phyloP scores from a whole-genome alignment of 2,329 filamentous ascomycete genomes.

The Fusarium sp. region DNA sequence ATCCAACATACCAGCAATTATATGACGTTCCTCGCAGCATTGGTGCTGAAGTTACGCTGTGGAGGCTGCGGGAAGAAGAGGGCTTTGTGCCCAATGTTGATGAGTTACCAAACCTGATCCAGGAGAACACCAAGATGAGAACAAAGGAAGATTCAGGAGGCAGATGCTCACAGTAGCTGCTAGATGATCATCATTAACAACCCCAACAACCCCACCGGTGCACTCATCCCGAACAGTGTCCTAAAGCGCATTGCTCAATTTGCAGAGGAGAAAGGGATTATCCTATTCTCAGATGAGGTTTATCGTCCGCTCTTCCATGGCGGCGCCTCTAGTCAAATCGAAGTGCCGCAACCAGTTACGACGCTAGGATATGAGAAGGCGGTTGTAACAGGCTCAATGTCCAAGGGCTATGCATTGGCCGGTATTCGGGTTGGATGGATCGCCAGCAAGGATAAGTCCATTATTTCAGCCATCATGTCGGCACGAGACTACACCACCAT shows the following conservation, averaged over 20 bases:
- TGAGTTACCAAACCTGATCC: constrained; percentile 73
- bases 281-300: constrained; percentile 81
- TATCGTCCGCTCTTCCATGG: constrained; percentile 86
- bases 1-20: constrained; percentile 88
- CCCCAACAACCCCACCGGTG: constrained; percentile 84
- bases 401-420: constrained; percentile 85
- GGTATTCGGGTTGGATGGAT: constrained; percentile 88
- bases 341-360: constrained; percentile 71
- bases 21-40: constrained; percentile 79
- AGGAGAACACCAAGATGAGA: constrained; percentile 73
- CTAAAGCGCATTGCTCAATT: constrained; percentile 72
- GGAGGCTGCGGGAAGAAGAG: constrained; percentile 74
- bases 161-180: constrained; percentile 11
- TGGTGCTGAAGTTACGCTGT: constrained; percentile 81
- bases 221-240: constrained; percentile 70
- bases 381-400: constrained; percentile 82
- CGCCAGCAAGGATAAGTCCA: constrained; percentile 69
- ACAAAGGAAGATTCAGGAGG: neutral
- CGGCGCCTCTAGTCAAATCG: constrained; percentile 57
- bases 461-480: constrained; percentile 72
- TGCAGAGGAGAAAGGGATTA: constrained; percentile 70
- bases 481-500: constrained; percentile 88
- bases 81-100: constrained; percentile 74
- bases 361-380: constrained; percentile 77
- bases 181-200: constrained; percentile 70